phyloP scores from a whole-genome alignment of 176 grass and related monocot species.

The Saccharum spontaneum region DNA sequence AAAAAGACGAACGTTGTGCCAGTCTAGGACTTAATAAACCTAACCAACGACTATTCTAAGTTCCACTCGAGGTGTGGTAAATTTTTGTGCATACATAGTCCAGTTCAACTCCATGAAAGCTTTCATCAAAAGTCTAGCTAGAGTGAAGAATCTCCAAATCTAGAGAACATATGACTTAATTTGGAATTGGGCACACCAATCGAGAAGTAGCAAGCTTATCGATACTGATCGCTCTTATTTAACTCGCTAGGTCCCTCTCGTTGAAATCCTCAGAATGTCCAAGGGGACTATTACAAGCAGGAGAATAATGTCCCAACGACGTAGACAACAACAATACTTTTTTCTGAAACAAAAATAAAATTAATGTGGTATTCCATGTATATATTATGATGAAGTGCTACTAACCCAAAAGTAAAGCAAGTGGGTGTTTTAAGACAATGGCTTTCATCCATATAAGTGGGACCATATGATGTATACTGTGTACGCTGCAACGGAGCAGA shows the following conservation, averaged over 20 bases:
- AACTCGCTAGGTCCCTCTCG: not conserved
- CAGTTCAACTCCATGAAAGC: too few relatives aligned
- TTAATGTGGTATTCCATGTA: not conserved
- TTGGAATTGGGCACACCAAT: not conserved
- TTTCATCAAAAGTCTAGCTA: too few relatives aligned
- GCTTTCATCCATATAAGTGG: not conserved
- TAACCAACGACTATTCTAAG: too few relatives aligned
- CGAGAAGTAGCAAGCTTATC: not conserved
- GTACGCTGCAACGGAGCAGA: constrained; percentile 1
- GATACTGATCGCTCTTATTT: not conserved
- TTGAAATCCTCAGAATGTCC: constrained; percentile 27
- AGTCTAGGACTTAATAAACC: too few relatives aligned
- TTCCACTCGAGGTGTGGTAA: too few relatives aligned
- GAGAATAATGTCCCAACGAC: constrained; percentile 16
- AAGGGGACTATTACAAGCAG: constrained; percentile 13
- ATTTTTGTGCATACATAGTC: too few relatives aligned
- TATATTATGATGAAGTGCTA: constrained; percentile 22
- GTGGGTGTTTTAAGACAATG: constrained; percentile 9
- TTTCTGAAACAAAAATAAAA: not conserved
- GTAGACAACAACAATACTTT: constrained; percentile 5
- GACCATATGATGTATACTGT: not conserved
- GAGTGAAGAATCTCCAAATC: too few relatives aligned
- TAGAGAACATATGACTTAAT: too few relatives aligned
- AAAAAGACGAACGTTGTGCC: too few relatives aligned
- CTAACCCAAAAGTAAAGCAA: constrained; percentile 24